These are phyloP conservation scores for Lactarius psammicola DNA, from an alignment of 768 basidiomycete species.

Conservation along the genomic window DNA sequence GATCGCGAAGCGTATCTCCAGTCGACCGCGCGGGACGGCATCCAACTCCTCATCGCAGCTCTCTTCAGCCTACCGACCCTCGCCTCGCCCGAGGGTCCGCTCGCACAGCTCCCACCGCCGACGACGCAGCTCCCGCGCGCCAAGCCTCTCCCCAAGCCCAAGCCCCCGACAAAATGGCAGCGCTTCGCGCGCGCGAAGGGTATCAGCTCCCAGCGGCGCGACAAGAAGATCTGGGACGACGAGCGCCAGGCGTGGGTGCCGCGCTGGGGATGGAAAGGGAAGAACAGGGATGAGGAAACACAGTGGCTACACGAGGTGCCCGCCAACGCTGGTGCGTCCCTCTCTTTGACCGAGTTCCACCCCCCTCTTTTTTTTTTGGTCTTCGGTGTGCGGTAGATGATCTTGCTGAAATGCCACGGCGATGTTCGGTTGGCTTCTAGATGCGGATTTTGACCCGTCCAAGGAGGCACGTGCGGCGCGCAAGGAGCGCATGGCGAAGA, in stretches of 20 bases:
- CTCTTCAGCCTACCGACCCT: constrained; percentile 82
- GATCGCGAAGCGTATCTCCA: constrained; percentile 81
- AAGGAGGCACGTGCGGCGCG: constrained; percentile 75
- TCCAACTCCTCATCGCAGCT: constrained; percentile 73
- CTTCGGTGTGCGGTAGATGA: too few relatives aligned
- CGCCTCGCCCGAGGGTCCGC: constrained; percentile 73
- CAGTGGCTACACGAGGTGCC: constrained; percentile 95
- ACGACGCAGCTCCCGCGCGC: constrained; percentile 79
- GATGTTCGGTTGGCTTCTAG: constrained; percentile 39
- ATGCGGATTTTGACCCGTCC: constrained; percentile 75
- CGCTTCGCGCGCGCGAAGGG: constrained; percentile 92
- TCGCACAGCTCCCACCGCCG: constrained; percentile 77
- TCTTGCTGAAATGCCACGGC: neutral
- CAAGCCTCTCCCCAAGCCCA: constrained; percentile 91
- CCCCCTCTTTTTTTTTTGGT: too few relatives aligned
- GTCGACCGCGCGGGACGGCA: constrained; percentile 74
- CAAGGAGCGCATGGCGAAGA: constrained; percentile 80
- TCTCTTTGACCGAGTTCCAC: too few relatives aligned
- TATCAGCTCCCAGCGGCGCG: constrained; percentile 74
- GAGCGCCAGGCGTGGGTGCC: constrained; percentile 93
- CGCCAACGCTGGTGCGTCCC: constrained; percentile 67
- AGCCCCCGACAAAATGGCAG: constrained; percentile 95
- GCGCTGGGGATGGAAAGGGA: constrained; percentile 85
- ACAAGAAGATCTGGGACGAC: constrained; percentile 90
- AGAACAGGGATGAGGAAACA: constrained; percentile 82